A percentile compares a stretch with the other conserved stretches of the same genome.
These are phyloP conservation scores for Calonectria hawksworthii DNA, from an alignment of 2,329 filamentous ascomycete species.

Conservation along the genomic window DNA sequence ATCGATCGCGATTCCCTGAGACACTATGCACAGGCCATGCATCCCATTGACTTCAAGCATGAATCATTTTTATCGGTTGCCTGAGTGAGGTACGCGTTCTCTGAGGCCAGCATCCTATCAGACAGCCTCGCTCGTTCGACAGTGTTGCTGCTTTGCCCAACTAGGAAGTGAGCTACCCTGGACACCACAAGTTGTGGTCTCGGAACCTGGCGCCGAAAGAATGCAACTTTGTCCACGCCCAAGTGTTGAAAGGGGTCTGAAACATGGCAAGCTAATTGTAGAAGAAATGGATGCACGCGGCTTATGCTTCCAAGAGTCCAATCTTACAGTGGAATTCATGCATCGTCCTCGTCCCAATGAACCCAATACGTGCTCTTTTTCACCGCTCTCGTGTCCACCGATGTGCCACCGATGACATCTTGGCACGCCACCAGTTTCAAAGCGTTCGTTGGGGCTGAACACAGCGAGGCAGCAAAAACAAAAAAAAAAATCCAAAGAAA, in stretches of 20 bases:
- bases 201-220: neutral
- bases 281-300: neutral
- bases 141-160: neutral
- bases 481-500: neutral
- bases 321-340: neutral
- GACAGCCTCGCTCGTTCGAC: neutral
- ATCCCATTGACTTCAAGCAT: neutral
- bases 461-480: neutral
- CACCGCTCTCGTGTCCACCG: conserved; percentile 25
- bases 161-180: conserved; percentile 24
- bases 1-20: conserved; percentile 25
- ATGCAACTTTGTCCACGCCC: neutral
- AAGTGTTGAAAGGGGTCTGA: neutral
- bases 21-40: neutral
- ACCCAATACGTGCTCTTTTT: neutral
- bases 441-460: neutral
- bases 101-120: neutral
- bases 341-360: neutral
- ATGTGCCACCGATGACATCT: conserved; percentile 9
- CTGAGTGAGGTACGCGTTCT: neutral
- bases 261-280: neutral
- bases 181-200: neutral
- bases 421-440: conserved; percentile 10
- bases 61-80: neutral
- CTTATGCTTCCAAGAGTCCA: neutral